Evolutionary conservation across 2,329 filamentous ascomycete species (phyloP).

Genomic region (Arthrobotrys sphaeroides): DNA sequence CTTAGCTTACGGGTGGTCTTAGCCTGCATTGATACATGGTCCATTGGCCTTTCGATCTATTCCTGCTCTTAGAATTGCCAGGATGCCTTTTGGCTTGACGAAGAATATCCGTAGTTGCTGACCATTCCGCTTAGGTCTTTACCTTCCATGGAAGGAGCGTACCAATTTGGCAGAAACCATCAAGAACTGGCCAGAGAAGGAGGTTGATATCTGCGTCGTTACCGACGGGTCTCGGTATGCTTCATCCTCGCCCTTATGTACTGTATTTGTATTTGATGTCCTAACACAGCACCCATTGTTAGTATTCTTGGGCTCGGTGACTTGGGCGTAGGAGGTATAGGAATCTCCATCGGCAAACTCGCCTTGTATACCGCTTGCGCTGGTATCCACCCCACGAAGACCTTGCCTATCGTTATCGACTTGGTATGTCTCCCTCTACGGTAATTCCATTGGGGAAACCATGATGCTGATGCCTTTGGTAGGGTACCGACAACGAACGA

Average conservation of each 20-base stretch:
- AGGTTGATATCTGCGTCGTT: constrained; percentile 94
- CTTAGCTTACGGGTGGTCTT: background rate
- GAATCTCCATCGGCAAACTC: constrained; percentile 96
- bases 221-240: constrained; percentile 83
- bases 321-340: constrained; percentile 95
- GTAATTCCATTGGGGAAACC: background rate
- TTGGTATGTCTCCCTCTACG: constrained; percentile 38
- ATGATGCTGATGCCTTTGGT: constrained; percentile 58
- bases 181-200: constrained; percentile 87
- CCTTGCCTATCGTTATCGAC: constrained; percentile 75
- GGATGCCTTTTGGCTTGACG: background rate
- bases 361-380: constrained; percentile 94
- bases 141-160: constrained; percentile 93
- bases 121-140: constrained; percentile 61
- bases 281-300: constrained; percentile 61
- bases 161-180: constrained; percentile 89
- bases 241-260: background rate
- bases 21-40: background rate
- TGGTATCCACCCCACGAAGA: constrained; percentile 90
- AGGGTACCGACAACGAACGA: constrained; percentile 72
- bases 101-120: background rate
- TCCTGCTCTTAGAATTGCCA: background rate
- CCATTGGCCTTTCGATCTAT: background rate
- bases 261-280: background rate
- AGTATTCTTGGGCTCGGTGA: constrained; percentile 85